phyloP scores from a whole-genome alignment of 352 stramenopile species.

The Bremia lactucae region DNA sequence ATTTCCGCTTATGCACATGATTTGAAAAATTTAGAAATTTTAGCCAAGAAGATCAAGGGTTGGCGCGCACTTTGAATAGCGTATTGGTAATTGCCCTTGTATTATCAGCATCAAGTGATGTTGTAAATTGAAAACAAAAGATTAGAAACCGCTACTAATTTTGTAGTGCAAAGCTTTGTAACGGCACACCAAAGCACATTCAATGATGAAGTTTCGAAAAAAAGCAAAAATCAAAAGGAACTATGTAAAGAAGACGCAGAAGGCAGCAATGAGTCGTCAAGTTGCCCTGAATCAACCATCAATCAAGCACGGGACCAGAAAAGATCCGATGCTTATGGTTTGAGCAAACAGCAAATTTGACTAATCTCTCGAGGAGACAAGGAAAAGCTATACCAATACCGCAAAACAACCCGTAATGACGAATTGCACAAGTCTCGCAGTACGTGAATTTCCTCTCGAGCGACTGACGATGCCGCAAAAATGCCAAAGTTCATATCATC shows the following conservation, averaged over 20 bases:
- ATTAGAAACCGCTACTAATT: too few relatives aligned
- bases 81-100: constrained; percentile 79
- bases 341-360: too few relatives aligned
- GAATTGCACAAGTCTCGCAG: constrained; percentile 42
- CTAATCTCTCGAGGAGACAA: constrained; percentile 26
- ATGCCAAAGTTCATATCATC: background rate
- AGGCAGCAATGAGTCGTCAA: constrained; percentile 11
- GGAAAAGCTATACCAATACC: constrained; percentile 60
- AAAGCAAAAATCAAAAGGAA: too few relatives aligned
- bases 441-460: too few relatives aligned
- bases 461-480: too few relatives aligned
- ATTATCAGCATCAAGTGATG: constrained; percentile 66
- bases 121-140: too few relatives aligned
- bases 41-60: constrained; percentile 84
- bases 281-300: constrained; percentile 52
- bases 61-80: constrained; percentile 62
- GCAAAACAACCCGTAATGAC: constrained; percentile 41
- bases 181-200: too few relatives aligned
- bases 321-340: too few relatives aligned
- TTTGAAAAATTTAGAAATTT: constrained; percentile 1
- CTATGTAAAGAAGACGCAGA: constrained; percentile 20
- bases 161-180: too few relatives aligned
- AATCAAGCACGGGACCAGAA: constrained; percentile 65
- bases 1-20: constrained; percentile 2
- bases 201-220: too few relatives aligned